Base-by-base conservation (phyloP, 192 early-diverging fungal genomes). In the Ramicandelaber brevisporus region DNA sequence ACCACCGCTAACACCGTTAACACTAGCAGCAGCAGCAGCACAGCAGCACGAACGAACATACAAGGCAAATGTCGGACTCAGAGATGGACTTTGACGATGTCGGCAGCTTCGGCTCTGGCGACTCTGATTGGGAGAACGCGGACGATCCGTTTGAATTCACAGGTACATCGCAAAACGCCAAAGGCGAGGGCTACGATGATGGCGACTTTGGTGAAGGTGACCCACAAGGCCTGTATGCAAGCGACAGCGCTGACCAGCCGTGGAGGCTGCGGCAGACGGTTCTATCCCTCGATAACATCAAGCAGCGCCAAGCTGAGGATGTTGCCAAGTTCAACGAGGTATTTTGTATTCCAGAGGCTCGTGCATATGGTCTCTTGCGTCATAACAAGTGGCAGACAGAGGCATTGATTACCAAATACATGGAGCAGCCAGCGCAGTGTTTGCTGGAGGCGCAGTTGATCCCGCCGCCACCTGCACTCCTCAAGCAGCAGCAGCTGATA, bases 331-430 rank as follows among this genome's bases (percentile, higher is more conserved):
- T 40, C 6, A 36, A 46, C 17, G 36, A 40, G 31, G 45, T 43
- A 33, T 39, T 36, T 26, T 40, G 32, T 13, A 37, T 29, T 2
- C 41, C 26, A 15, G 49, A 44, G 19, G 30, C 24, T 14, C 30
- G 31, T 13, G 48, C 37, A 3, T 50, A 48, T 33, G 44, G 41
- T 38, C 49, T 44, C 2, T 33, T 44, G 2, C 23, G 43, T 1
- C 26, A 25, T 20, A 11, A 30, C 9, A 20, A 23, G 22, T 7
- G 21, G 1, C 27, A 21, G 27, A 37, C 24, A 9, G 24, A 11
- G 24, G 8, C 24, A 25, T n/a, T n/a, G n/a, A n/a, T n/a, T n/a
- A n/a, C n/a, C n/a, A n/a, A n/a, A n/a, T n/a, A n/a, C n/a, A n/a
- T n/a, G n/a, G n/a, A n/a, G n/a, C n/a, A n/a, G n/a, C n/a, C n/a